Evolutionary conservation across 2,329 filamentous ascomycete genomes (phyloP), one percentile per base, ranked within the genome.

Genomic region (Mariannaea elegans): DNA sequence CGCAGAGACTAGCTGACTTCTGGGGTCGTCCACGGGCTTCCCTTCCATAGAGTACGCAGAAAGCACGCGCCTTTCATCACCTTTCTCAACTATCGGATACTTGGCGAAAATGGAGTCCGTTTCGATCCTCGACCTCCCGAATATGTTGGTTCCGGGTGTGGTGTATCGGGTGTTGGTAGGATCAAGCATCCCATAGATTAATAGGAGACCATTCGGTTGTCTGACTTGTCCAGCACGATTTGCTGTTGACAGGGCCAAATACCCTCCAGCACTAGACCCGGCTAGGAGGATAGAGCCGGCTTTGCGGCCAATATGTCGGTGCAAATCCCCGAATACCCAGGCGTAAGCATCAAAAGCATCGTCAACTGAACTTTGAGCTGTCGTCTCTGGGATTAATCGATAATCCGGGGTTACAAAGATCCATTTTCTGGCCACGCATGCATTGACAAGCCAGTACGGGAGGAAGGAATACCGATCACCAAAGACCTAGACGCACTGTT

Each of bases 321-420:
- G 16, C 0, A 70, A 57, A 1, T 56, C 65, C 0, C 50, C 54
- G 9, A 49, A 52, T 4, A 68, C 65, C 65, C 67, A 69, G 10
- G 61, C 41, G 19, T 69, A 69, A 1, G 67, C 67, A 12, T 69
- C 67, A 2, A 49, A 27, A 0, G 59, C 61, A 6, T 69, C 67
- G 0, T 67, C 61, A 0, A 69, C 31, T 0, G 67, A 47, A 34
- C 39, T 44, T 5, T 68, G 67, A 3, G 67, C 67, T 0, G 63
- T 66, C 2, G 63, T 61, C 3, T 69, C 67, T 2, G 67, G 67
- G 2, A 69, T 29, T 18, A 69, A 50, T 0, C 67, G 67, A 16
- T 69, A 69, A 24, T 69, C 67, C 2, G 67, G 67, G 1, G 59
- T 66, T 1, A 69, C 63, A 3, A 69, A 69, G 21, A 68, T 59